phyloP scores from a whole-genome alignment of 768 basidiomycete genomes.

The Podaxis sp. region DNA sequence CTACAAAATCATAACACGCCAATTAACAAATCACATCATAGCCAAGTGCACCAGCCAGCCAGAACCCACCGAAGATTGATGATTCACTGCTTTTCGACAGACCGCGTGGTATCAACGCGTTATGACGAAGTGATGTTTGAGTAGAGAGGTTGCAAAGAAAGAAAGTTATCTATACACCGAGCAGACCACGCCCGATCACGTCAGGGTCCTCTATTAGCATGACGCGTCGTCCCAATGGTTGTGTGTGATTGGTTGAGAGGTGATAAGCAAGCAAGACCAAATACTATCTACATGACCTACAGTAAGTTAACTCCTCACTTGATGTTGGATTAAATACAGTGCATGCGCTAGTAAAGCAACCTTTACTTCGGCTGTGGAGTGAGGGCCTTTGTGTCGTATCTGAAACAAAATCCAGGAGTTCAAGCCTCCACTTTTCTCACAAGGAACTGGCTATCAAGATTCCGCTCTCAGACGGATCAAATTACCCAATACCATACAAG shows the following conservation, averaged over 20 bases:
- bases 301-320: too few relatives aligned
- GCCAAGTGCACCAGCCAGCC: background rate
- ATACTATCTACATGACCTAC: too few relatives aligned
- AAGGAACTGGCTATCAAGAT: too few relatives aligned
- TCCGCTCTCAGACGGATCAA: too few relatives aligned
- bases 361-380: too few relatives aligned
- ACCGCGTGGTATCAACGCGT: background rate
- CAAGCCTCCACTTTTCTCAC: too few relatives aligned
- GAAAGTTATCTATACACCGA: constrained; percentile 3
- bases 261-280: background rate
- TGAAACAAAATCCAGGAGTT: too few relatives aligned
- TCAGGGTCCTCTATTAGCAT: constrained; percentile 9
- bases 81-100: background rate
- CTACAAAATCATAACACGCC: background rate
- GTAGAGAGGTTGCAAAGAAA: background rate
- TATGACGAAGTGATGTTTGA: background rate
- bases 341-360: too few relatives aligned
- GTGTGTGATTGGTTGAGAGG: background rate
- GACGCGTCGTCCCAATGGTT: constrained; percentile 10
- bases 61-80: too few relatives aligned
- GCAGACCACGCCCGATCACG: background rate
- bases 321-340: too few relatives aligned
- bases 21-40: background rate
- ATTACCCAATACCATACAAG: too few relatives aligned
- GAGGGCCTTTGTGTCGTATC: too few relatives aligned